A percentile compares a stretch with the other conserved stretches of the same genome.
These are phyloP conservation scores for Boehmeria nivea DNA, from an alignment of 306 rosid species.

Conservation along the genomic window DNA sequence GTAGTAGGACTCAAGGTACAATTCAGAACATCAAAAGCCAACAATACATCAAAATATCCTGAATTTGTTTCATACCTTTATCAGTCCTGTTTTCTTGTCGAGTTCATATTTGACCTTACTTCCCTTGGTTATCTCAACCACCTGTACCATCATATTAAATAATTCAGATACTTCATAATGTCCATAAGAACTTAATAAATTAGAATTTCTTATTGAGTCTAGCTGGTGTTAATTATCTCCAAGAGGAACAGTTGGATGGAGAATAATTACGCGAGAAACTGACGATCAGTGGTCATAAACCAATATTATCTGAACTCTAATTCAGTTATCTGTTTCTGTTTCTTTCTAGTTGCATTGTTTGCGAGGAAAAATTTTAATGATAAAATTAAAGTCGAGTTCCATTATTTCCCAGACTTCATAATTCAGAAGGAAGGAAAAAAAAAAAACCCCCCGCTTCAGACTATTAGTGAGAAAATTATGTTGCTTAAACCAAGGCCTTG, in stretches of 20 bases:
- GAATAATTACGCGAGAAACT: too few species aligned
- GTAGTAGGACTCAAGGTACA: too few species aligned
- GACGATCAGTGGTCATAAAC: too few species aligned
- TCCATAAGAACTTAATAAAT: not conserved
- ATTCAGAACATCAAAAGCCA: not conserved
- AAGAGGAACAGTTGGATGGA: too few species aligned
- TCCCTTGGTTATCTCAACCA: slow-evolving; percentile 89
- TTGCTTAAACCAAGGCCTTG: too few species aligned
- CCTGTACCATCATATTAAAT: slow-evolving; percentile 48
- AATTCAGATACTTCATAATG: not conserved
- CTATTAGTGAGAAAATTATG: too few species aligned
- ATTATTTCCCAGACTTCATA: too few species aligned
- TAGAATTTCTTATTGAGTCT: not conserved
- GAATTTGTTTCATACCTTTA: slow-evolving; percentile 49
- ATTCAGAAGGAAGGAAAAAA: too few species aligned
- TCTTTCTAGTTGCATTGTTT: too few species aligned
- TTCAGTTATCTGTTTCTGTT: too few species aligned
- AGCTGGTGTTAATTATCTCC: too few species aligned
- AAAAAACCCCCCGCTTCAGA: too few species aligned
- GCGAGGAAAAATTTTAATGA: not conserved
- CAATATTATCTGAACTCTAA: not conserved
- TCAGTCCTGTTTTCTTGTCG: slow-evolving; percentile 94
- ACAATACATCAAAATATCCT: not conserved
- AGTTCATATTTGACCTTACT: slow-evolving; percentile 97
- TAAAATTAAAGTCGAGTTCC: not conserved